These are phyloP conservation scores for Petunia secreta DNA, from an alignment of 257 asterid species.

Conservation along the genomic window DNA sequence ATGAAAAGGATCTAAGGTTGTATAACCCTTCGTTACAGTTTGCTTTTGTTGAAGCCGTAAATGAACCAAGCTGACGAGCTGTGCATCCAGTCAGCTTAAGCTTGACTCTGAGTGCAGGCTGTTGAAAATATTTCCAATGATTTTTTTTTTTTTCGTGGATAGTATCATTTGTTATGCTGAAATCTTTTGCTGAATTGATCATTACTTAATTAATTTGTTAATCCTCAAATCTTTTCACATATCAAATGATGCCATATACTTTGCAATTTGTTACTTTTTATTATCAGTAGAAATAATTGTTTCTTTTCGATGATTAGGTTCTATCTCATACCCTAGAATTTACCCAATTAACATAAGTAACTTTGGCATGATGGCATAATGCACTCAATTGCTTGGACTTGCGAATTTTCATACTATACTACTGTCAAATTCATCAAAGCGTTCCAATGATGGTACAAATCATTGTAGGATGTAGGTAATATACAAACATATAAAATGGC, in stretches of 20 bases:
- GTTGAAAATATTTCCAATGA: not conserved
- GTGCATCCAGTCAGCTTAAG: not conserved
- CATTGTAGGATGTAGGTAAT: not conserved
- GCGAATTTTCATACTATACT: not conserved
- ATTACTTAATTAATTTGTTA: not conserved
- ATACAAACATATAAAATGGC: not conserved
- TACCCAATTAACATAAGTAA: not conserved
- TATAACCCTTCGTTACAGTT: too few relatives aligned
- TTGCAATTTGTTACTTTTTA: not conserved
- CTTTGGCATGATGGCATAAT: not conserved
- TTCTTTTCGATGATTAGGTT: not conserved
- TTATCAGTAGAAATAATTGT: not conserved
- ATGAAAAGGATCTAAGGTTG: too few relatives aligned
- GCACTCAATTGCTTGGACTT: constrained; percentile 7
- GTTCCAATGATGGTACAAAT: not conserved
- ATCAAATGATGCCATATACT: not conserved
- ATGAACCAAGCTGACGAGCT: not conserved
- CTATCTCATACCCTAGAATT: not conserved
- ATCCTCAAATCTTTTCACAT: not conserved
- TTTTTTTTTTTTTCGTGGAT: not conserved
- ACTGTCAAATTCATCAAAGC: not conserved
- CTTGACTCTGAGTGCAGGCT: not conserved
- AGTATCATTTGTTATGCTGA: not conserved
- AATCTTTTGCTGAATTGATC: not conserved
- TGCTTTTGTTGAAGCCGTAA: not conserved